Evolutionary conservation across 2,329 filamentous ascomycete genomes (phyloP), one percentile per base, ranked within the genome.

Genomic region (Aureobasidium namibiae): DNA sequence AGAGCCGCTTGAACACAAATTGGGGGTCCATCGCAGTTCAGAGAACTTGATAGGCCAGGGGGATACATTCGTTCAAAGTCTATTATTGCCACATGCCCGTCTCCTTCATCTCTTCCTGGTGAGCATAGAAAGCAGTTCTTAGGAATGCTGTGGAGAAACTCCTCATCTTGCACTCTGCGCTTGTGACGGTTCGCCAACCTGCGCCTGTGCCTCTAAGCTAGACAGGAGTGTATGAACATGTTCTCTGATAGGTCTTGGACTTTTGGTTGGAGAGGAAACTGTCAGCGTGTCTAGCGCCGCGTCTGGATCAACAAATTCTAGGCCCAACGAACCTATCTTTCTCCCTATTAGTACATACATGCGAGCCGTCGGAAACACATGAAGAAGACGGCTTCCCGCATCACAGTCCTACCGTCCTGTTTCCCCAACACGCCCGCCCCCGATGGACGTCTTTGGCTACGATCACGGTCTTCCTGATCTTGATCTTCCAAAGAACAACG

Each of bases 401-500:
- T 14, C 26, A 21, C 53, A 13, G 21, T 56, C 53, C 24, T 34
- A 4, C n/a, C n/a, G 18, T 24, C 26, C 14, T 9, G 3, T 18
- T 16, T 18, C 14, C 18, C 13, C 26, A 10, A 39, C 33, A 38
- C 18, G 4, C 3, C 10, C 23, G 16, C 31, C 53, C 11, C 31
- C 14, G 11, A 60, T 60, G 59, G 50, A 56, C 18, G 33, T 48
- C 9, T 21, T 45, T 49, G 49, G 50, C 5, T 60, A 60, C 31
- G 59, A 60, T 7, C 39, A 16, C 9, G 59, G 59, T 45, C 48
- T 41, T 13, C 59, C 49, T n/a, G 59, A 60, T 34, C 33, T 54
- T 18, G 59, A 60, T 44, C 36, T 56, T 4, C 59, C 49, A 23
- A 52, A 52, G 4, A 60, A 60, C 42, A 56, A 49, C 7, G 59